Percentiles rank a stretch among this genome's conserved stretches.
Conservation (phyloP, 768 basidiomycete genomes). For the Sporobolomyces phaffii region DNA sequence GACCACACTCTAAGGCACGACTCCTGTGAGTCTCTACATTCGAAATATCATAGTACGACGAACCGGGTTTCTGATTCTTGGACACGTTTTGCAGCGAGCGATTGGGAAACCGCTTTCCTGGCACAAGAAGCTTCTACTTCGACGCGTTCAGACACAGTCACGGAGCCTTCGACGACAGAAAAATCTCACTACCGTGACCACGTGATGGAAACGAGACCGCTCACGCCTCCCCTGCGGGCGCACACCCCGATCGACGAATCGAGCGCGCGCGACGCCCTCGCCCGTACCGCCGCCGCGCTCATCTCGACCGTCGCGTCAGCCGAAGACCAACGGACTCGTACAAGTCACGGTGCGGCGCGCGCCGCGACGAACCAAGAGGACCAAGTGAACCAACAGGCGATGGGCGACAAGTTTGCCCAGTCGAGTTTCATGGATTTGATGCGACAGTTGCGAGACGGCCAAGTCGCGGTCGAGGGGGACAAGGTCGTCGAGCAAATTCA, state of each 20-base stretch:
- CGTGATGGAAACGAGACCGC: slow-evolving; percentile 23
- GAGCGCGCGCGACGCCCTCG: slow-evolving; percentile 58
- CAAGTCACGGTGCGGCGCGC: too few relatives aligned
- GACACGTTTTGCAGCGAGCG: background rate
- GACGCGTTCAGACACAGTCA: background rate
- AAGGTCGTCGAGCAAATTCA: slow-evolving; percentile 56
- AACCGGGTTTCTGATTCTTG: too few relatives aligned
- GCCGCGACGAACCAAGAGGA: background rate
- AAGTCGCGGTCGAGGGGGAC: slow-evolving; percentile 71
- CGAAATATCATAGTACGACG: too few relatives aligned
- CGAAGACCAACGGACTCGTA: slow-evolving; percentile 9
- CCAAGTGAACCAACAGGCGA: slow-evolving; percentile 51
- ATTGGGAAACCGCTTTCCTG: slow-evolving; percentile 42
- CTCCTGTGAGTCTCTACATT: background rate
- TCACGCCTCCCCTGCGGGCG: slow-evolving; percentile 27
- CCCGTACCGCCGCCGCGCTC: slow-evolving; percentile 69
- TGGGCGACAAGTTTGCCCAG: slow-evolving; percentile 76
- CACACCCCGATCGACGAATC: slow-evolving; percentile 30
- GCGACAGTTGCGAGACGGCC: slow-evolving; percentile 72
- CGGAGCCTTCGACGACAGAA: background rate
- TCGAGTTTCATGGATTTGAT: slow-evolving; percentile 80
- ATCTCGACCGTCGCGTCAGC: slow-evolving; percentile 57
- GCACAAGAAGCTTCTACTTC: slow-evolving; percentile 33
- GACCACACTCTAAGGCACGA: too few relatives aligned
- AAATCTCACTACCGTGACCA: slow-evolving; percentile 1